These are phyloP conservation scores for Apiospora pterosperma DNA, from an alignment of 2,329 filamentous ascomycete genomes.

Conservation along the genomic window DNA sequence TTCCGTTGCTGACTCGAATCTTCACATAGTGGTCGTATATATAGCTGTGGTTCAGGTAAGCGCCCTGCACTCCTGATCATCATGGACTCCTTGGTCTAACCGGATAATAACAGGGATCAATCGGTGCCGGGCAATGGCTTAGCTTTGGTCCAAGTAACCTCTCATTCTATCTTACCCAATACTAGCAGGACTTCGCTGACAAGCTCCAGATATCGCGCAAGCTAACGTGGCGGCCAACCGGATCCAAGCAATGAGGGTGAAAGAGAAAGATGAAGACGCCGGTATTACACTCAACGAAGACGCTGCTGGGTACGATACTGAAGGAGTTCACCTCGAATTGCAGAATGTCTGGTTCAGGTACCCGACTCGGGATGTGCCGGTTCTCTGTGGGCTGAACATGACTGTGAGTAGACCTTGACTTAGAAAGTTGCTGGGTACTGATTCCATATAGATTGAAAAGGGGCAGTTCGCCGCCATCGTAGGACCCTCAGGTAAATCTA, in stretches of 20 bases:
- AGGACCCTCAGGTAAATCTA: constrained; percentile 54
- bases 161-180: neutral
- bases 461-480: constrained; percentile 70
- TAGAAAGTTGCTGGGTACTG: constrained; percentile 4
- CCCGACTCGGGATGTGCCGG: constrained; percentile 52
- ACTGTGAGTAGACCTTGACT: constrained; percentile 26
- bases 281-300: constrained; percentile 28
- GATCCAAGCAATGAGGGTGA: constrained; percentile 46
- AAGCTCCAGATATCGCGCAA: constrained; percentile 46
- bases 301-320: constrained; percentile 31
- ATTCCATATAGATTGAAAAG: constrained; percentile 45
- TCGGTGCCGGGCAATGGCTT: constrained; percentile 65
- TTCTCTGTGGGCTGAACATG: constrained; percentile 60
- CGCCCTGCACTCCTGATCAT: neutral
- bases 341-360: constrained; percentile 58
- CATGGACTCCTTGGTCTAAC: constrained; percentile 2
- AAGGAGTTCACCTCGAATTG: constrained; percentile 54
- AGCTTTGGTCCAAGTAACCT: constrained; percentile 55
- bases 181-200: neutral
- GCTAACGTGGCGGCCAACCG: constrained; percentile 56
- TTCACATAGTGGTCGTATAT: constrained; percentile 51
- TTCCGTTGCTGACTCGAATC: constrained; percentile 7
- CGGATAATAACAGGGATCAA: constrained; percentile 41
- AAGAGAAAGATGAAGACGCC: constrained; percentile 26
- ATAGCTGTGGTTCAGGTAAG: constrained; percentile 52